Evolutionary conservation across 2,329 filamentous ascomycete genomes (phyloP).

Genomic region (Pyrenochaeta sp.): DNA sequence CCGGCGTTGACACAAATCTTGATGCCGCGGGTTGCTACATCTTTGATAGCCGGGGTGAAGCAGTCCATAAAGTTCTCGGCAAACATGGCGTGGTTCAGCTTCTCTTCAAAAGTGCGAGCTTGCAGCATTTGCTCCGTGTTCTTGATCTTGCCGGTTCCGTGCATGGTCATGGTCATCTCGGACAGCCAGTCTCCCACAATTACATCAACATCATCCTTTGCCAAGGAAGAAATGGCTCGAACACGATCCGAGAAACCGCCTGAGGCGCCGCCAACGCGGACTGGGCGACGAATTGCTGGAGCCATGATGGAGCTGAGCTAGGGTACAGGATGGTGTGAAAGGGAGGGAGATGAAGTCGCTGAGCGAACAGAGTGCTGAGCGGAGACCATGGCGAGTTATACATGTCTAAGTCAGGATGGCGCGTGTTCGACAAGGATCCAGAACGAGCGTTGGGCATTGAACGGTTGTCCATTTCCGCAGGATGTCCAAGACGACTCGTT

Average conservation of each 20-base stretch:
- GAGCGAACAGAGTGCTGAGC: not conserved
- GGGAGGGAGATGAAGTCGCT: not conserved
- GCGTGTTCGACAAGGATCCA: slow-evolving; percentile 4
- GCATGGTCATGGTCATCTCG: slow-evolving; percentile 42
- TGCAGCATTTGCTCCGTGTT: slow-evolving; percentile 51
- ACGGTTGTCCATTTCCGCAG: slow-evolving; percentile 30
- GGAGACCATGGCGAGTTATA: not conserved
- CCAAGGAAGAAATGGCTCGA: slow-evolving; percentile 53
- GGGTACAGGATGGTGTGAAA: not conserved
- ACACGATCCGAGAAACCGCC: slow-evolving; percentile 57
- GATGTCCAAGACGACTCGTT: slow-evolving; percentile 1
- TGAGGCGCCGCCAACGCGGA: slow-evolving; percentile 55
- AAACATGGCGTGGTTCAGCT: slow-evolving; percentile 38
- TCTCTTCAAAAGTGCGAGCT: slow-evolving; percentile 52
- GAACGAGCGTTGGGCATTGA: slow-evolving; percentile 5
- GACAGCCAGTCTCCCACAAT: slow-evolving; percentile 46
- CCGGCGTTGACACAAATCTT: slow-evolving; percentile 46
- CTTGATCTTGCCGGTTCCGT: slow-evolving; percentile 34
- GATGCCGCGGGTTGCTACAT: slow-evolving; percentile 37
- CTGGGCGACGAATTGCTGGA: slow-evolving; percentile 36
- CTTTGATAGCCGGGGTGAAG: slow-evolving; percentile 50
- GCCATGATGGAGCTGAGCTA: slow-evolving; percentile 22
- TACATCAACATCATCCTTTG: slow-evolving; percentile 46
- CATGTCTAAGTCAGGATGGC: slow-evolving; percentile 6
- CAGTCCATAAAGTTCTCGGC: slow-evolving; percentile 59